Evolutionary conservation across 2,329 filamentous ascomycete species (phyloP).

Genomic region (Penicillium sp.): DNA sequence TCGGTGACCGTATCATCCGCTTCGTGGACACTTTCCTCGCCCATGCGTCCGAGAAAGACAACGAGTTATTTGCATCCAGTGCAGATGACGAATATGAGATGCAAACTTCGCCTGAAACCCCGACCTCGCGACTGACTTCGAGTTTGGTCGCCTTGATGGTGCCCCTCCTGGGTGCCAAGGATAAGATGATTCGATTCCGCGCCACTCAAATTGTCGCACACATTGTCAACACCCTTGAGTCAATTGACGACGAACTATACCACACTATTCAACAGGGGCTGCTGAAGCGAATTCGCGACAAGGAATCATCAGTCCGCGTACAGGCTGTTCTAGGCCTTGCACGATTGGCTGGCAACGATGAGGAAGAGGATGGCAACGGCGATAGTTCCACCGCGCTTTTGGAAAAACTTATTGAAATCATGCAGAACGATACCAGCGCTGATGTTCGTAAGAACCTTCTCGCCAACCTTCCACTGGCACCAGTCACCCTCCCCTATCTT

Average conservation of each 20-base stretch:
- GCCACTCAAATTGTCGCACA: constrained; percentile 88
- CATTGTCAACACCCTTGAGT: constrained; percentile 87
- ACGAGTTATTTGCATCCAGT: constrained; percentile 62
- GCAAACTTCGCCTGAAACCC: constrained; percentile 75
- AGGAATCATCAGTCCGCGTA: constrained; percentile 86
- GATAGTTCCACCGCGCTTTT: constrained; percentile 68
- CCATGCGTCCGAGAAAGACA: constrained; percentile 67
- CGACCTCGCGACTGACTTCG: constrained; percentile 75
- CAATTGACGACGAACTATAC: constrained; percentile 90
- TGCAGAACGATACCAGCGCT: constrained; percentile 91
- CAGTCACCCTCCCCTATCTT: constrained; percentile 79
- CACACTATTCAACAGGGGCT: constrained; percentile 76
- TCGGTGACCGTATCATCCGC: constrained; percentile 79
- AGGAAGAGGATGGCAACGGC: constrained; percentile 63
- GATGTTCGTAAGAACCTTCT: constrained; percentile 88
- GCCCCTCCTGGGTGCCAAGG: constrained; percentile 79
- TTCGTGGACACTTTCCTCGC: constrained; percentile 87
- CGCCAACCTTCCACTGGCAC: constrained; percentile 84
- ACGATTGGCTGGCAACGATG: constrained; percentile 74
- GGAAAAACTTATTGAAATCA: constrained; percentile 79
- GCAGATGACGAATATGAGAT: constrained; percentile 69
- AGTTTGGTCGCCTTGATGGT: constrained; percentile 72
- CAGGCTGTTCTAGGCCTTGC: constrained; percentile 92
- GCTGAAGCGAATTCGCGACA: constrained; percentile 84
- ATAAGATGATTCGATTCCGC: constrained; percentile 88